A percentile compares a stretch with the other conserved stretches of the same genome.
Conservation (phyloP, 2,329 filamentous ascomycete species). For the Thelonectria blattea region DNA sequence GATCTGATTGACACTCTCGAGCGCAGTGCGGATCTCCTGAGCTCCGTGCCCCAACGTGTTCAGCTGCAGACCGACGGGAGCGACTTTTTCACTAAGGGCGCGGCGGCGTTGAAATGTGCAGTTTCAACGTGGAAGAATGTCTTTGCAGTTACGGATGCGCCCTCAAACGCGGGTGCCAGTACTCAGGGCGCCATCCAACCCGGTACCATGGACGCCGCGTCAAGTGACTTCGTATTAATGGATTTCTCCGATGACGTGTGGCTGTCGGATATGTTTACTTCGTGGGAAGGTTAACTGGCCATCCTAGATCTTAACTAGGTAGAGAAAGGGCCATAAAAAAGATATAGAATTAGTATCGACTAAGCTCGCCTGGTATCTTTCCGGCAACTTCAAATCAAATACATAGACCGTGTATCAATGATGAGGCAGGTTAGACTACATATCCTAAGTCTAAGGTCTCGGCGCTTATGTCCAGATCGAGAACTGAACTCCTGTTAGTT, state of each 20-base stretch:
- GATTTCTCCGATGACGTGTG: slow-evolving; percentile 20
- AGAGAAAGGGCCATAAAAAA: slow-evolving; percentile 15
- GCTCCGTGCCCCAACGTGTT: background rate
- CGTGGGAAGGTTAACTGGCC: slow-evolving; percentile 17
- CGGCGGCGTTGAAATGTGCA: slow-evolving; percentile 13
- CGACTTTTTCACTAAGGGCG: slow-evolving; percentile 14
- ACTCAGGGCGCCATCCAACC: background rate
- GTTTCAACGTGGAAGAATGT: slow-evolving; percentile 22
- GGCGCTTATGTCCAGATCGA: too few species aligned
- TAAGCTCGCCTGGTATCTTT: too few species aligned
- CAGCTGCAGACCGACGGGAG: slow-evolving; percentile 8
- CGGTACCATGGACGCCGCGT: background rate
- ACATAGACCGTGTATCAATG: too few species aligned
- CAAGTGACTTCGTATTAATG: slow-evolving; percentile 3
- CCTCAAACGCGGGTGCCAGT: background rate
- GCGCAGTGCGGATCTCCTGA: slow-evolving; percentile 2
- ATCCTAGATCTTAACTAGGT: slow-evolving; percentile 27
- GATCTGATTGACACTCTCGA: slow-evolving; percentile 39
- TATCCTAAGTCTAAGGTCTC: too few species aligned
- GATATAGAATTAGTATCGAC: background rate
- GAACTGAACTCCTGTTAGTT: too few species aligned
- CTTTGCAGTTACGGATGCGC: slow-evolving; percentile 8
- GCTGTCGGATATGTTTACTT: slow-evolving; percentile 15
- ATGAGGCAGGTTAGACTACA: too few species aligned
- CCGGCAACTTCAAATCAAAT: too few species aligned